These are phyloP conservation scores for Lachancea thermotolerans DNA, from an alignment of 805 yeast species.

Conservation along the genomic window DNA sequence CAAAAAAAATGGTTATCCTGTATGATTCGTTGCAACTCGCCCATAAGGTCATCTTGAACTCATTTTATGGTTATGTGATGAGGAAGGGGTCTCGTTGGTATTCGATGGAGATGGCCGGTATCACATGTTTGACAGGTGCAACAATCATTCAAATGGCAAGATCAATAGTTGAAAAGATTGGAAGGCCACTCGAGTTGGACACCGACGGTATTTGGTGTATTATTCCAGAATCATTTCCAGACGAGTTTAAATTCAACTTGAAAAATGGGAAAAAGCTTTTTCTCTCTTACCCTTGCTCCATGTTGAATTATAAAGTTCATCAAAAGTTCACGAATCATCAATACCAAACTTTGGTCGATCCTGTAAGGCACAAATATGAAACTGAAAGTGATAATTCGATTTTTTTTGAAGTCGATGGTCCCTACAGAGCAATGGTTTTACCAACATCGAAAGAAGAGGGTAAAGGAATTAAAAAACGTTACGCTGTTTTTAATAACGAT, in stretches of 20 bases:
- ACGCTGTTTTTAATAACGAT: slow-evolving; percentile 94
- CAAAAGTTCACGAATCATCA: slow-evolving; percentile 88
- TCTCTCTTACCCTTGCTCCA: slow-evolving; percentile 90
- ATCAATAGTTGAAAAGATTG: slow-evolving; percentile 80
- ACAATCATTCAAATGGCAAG: slow-evolving; percentile 98
- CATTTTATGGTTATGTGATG: slow-evolving; percentile 98
- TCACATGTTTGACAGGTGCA: slow-evolving; percentile 96
- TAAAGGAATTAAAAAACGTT: slow-evolving; percentile 89
- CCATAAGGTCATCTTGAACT: slow-evolving; percentile 91
- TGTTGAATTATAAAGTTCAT: slow-evolving; percentile 91
- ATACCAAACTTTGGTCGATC: slow-evolving; percentile 79
- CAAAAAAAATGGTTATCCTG: slow-evolving; percentile 85
- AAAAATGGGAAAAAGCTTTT: slow-evolving; percentile 71
- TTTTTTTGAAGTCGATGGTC: slow-evolving; percentile 98
- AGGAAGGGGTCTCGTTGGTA: slow-evolving; percentile 99
- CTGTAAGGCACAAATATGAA: slow-evolving; percentile 58
- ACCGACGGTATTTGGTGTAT: slow-evolving; percentile 99
- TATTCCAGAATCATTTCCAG: slow-evolving; percentile 88
- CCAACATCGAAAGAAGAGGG: slow-evolving; percentile 98
- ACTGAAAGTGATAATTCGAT: slow-evolving; percentile 86
- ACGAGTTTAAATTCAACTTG: slow-evolving; percentile 63
- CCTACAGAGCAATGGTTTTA: slow-evolving; percentile 92
- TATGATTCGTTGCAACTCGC: slow-evolving; percentile 95
- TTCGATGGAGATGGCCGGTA: slow-evolving; percentile 99
- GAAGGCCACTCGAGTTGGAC: slow-evolving; percentile 92